phyloP scores from a whole-genome alignment of 305 asterid species.

The Fraxinus angustifolia region DNA sequence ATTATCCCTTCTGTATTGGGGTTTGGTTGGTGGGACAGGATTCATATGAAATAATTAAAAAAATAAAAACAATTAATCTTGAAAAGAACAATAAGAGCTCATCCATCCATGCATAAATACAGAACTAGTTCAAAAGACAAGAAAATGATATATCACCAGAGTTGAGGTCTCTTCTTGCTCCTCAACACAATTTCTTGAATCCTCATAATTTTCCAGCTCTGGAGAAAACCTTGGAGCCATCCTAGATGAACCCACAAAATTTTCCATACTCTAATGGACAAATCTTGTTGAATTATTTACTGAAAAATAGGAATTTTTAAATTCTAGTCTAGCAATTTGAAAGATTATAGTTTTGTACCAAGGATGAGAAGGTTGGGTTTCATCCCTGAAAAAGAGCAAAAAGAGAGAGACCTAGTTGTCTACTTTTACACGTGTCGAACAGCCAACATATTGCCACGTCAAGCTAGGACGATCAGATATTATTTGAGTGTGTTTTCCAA shows the following conservation, averaged over 20 bases:
- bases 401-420: constrained; percentile 35
- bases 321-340: not conserved
- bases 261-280: constrained; percentile 21
- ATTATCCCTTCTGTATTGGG: not conserved
- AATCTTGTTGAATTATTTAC: not conserved
- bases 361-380: not conserved
- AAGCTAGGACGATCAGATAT: constrained; percentile 17
- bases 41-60: not conserved
- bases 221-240: not conserved
- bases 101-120: not conserved
- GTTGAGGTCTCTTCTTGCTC: constrained; percentile 41
- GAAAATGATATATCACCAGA: constrained; percentile 33
- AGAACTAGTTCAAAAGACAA: not conserved
- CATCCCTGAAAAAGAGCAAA: constrained; percentile 13
- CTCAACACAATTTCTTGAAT: constrained; percentile 19
- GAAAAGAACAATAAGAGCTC: not conserved
- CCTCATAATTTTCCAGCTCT: constrained; percentile 17
- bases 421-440: constrained; percentile 41
- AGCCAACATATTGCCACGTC: constrained; percentile 18
- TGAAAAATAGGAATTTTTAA: not conserved
- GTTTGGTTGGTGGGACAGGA: not conserved
- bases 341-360: not conserved
- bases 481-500: constrained; percentile 4
- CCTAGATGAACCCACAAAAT: constrained; percentile 27
- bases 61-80: not conserved